Percentiles rank a stretch among this genome's conserved stretches.
phyloP scores from a whole-genome alignment of 164 flowering plant genomes.

The Annona squamosa region DNA sequence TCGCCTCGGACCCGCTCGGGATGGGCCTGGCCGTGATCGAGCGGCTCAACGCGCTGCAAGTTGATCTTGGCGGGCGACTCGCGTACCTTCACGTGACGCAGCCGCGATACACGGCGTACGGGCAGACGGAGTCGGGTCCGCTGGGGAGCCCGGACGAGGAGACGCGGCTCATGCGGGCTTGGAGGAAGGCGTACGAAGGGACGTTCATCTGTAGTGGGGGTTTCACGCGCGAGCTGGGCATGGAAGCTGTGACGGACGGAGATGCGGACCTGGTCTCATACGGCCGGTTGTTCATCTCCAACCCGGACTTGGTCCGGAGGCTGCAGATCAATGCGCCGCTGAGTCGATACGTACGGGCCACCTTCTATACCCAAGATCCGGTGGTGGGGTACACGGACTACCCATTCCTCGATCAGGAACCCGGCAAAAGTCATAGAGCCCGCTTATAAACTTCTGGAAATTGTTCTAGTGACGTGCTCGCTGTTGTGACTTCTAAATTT shows the following conservation, averaged over 20 bases:
- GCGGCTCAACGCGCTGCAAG: slow-evolving; percentile 21
- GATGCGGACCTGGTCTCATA: slow-evolving; percentile 38
- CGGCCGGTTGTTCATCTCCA: slow-evolving; percentile 34
- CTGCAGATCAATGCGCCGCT: slow-evolving; percentile 26
- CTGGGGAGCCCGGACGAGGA: slow-evolving; percentile 22
- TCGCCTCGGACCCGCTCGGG: slow-evolving; percentile 27
- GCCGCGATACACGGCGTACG: slow-evolving; percentile 30
- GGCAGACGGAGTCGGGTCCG: slow-evolving; percentile 21
- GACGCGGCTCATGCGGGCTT: slow-evolving; percentile 14
- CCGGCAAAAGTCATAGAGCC: not conserved
- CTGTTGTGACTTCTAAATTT: too few relatives aligned
- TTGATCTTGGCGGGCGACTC: slow-evolving; percentile 16
- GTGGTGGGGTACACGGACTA: slow-evolving; percentile 38
- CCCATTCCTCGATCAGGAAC: slow-evolving; percentile 24
- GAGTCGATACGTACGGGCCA: slow-evolving; percentile 27
- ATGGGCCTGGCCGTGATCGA: slow-evolving; percentile 26
- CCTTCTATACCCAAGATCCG: slow-evolving; percentile 34
- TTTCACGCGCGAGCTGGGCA: slow-evolving; percentile 32
- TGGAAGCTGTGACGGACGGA: slow-evolving; percentile 25
- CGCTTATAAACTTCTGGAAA: not conserved
- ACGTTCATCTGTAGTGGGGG: slow-evolving; percentile 37
- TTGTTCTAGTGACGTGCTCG: not conserved
- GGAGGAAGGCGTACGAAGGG: slow-evolving; percentile 25
- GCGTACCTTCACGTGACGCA: slow-evolving; percentile 33
- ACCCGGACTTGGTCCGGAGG: slow-evolving; percentile 33